Base-by-base conservation (phyloP, 2,329 filamentous ascomycete genomes). In the Teratosphaeriaceae sp. region DNA sequence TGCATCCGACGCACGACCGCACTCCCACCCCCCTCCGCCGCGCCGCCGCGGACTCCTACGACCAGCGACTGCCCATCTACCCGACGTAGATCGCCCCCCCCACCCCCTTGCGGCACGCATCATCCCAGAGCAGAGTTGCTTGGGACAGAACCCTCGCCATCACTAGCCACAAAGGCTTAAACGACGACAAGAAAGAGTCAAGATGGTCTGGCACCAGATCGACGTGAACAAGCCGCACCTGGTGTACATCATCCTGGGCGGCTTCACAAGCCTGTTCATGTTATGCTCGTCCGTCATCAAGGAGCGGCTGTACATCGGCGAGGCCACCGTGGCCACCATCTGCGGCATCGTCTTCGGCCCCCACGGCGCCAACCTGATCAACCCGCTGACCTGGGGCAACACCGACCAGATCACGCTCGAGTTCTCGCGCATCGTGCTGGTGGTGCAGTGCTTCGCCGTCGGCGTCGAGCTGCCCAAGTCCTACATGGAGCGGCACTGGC, bases 401-500 rank as follows among this genome's bases (percentile, higher is more conserved):
- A 79, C 82, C 50, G 88, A 94, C 67, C 83, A 89, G 51, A 80
- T 92, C 61, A 94, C 88, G 11, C 77, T 94, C 50, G 88, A 94
- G 61, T 89, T 92, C 70, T 88, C 88, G 34, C 82, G 88, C 52
- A 84, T 94, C 55, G 87, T 94, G 50, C 76, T 94, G 33, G 88
- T 94, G 50, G 86, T 94, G 23, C 88, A 94, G 71, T 94, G 88
- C 69, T 94, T 94, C 64, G 87, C 88, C 60, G 82, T 94, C 40
- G 88, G 88, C 40, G 87, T 94, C 69, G 87, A 94, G 69, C 71
- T 94, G 74, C 88, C 88, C 22, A 87, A 86, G 64, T 85, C 83
- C 51, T 98, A 98, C 71, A 98, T 98, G 92, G 92, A 97, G 63
- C 84, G 81, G 57, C 92, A 98, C 67, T 98, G 92, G 92, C 84